Evolutionary conservation across 2,329 filamentous ascomycete species (phyloP).

Genomic region (Colletotrichum magnum): DNA sequence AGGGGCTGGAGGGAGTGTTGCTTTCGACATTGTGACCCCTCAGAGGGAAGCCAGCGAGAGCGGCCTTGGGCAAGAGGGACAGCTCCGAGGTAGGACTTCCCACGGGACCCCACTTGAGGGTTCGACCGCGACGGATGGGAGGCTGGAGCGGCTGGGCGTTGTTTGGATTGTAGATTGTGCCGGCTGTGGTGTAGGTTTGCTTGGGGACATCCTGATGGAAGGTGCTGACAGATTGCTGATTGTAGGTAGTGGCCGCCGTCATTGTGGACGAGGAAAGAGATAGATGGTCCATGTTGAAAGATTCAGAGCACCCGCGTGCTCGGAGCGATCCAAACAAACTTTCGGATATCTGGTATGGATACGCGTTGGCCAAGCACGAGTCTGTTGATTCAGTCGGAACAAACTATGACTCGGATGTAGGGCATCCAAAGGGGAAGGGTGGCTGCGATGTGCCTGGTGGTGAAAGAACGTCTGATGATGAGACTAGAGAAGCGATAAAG

Average conservation of each 20-base stretch:
- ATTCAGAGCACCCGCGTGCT: constrained; percentile 26
- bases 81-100: constrained; percentile 48
- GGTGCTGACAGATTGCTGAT: constrained; percentile 32
- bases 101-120: constrained; percentile 56
- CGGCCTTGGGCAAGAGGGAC: constrained; percentile 53
- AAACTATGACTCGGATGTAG: constrained; percentile 8
- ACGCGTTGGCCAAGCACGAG: constrained; percentile 33
- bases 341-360: constrained; percentile 28
- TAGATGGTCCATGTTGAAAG: constrained; percentile 49
- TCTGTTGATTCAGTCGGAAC: constrained; percentile 28
- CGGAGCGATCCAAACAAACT: constrained; percentile 22
- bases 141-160: constrained; percentile 63
- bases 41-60: constrained; percentile 54
- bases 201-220: constrained; percentile 42
- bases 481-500: constrained; percentile 14
- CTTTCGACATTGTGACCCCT: constrained; percentile 44
- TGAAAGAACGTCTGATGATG: constrained; percentile 20
- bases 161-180: constrained; percentile 68
- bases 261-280: constrained; percentile 44
- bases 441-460: constrained; percentile 5
- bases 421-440: constrained; percentile 20
- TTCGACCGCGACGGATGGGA: constrained; percentile 65
- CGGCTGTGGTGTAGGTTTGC: constrained; percentile 68
- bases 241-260: constrained; percentile 20
- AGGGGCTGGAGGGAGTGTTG: constrained; percentile 40